Conservation (phyloP, 495 filamentous ascomycete species). For the Hyaloscypha variabilis region DNA sequence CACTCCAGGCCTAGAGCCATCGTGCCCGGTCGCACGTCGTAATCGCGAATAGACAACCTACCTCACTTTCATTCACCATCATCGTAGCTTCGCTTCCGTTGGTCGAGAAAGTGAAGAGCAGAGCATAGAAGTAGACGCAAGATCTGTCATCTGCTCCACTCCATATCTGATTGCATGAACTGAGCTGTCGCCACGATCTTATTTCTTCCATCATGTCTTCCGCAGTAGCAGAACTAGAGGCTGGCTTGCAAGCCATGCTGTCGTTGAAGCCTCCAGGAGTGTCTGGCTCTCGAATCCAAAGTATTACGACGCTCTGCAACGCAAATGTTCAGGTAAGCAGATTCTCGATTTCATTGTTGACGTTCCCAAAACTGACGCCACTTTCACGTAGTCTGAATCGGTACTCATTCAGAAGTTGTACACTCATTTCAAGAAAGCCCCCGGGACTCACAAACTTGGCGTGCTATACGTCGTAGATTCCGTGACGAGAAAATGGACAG, state of each 20-base stretch:
- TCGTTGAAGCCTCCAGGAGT: conserved; percentile 90
- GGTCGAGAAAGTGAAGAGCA: conserved; percentile 21
- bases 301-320: conserved; percentile 83
- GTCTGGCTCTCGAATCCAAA: conserved; percentile 83
- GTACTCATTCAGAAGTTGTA: conserved; percentile 94
- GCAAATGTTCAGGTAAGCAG: conserved; percentile 89
- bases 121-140: conserved; percentile 23
- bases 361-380: conserved; percentile 29
- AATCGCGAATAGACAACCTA: conserved; percentile 18
- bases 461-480: conserved; percentile 99
- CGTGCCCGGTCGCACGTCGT: conserved; percentile 27
- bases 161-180: conserved; percentile 24
- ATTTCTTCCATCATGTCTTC: conserved; percentile 64
- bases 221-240: conserved; percentile 85
- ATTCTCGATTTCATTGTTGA: background rate
- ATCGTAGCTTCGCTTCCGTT: conserved; percentile 26
- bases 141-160: conserved; percentile 15
- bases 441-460: conserved; percentile 94
- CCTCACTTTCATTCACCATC: conserved; percentile 18
- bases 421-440: conserved; percentile 95
- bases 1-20: background rate
- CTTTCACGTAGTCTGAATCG: conserved; percentile 78
- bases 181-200: conserved; percentile 17
- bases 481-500: conserved; percentile 98
- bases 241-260: conserved; percentile 87